Base-by-base conservation (phyloP, 192 early-diverging fungal genomes). In the Coemansia furcata region DNA sequence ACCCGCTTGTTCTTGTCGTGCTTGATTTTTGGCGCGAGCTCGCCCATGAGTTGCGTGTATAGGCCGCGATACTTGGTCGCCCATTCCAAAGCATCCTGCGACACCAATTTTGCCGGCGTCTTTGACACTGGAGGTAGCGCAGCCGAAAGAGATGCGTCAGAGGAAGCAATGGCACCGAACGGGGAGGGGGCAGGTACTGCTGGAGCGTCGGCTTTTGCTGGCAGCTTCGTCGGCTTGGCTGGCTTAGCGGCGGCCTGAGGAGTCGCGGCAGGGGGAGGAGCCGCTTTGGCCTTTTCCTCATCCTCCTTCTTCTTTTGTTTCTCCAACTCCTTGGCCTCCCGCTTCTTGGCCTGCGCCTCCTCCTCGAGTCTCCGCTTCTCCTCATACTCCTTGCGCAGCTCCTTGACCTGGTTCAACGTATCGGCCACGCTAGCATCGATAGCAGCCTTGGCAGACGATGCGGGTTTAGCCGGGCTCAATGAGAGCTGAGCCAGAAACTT, bases 361-460 rank as follows among this genome's bases (percentile, higher is more conserved):
- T 17, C 62, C 38, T 69, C 59, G 30, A 35, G 29, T 1, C 50
- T 55, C 2, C 46, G 58, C 55, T 69, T 61, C 35, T 55, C 60
- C 60, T 64, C 62, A 47, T 68, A 74, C 26, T 82, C 74, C 12
- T 47, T 21, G 37, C 74, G 74, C 71, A 82, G 57, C 39, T 71
- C 67, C 17, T 72, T 42, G 3, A 82, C 57, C 19, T 47, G 69
- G 10, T 49, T 49, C 21, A 82, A 58, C 17, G 74, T 70, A 26
- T 61, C 58, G 1, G 55, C 64, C 0, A 73, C 59, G 8, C 39
- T 58, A 6, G 36, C 26, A 23, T 76, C 73, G 29, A 69, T 44
- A 8, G 15, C 42, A 42, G 32, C 54, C 21, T 60, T 60, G 5
- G 9, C 17, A 2, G 36, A 39, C 36, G 23, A 8, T 37, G 33